A percentile compares a stretch with the other conserved stretches of the same genome.
Evolutionary conservation across 139 green algal species (phyloP).

Genomic region (Axilococcus clingmanii): DNA sequence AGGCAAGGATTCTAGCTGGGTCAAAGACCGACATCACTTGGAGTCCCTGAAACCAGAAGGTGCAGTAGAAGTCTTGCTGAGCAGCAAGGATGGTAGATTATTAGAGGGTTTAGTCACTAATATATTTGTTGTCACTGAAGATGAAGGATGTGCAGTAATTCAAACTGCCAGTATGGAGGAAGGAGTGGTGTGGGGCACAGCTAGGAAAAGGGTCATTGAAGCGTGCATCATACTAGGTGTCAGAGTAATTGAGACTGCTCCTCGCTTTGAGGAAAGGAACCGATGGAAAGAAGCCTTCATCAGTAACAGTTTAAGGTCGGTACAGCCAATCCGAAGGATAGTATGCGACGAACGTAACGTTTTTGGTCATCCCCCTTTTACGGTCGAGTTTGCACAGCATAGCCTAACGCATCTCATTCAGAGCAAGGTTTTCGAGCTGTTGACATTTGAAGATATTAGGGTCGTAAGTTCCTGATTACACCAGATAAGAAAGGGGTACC

Average conservation of each 20-base stretch:
- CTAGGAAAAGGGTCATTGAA: constrained; percentile 22
- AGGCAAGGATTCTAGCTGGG: constrained; percentile 23
- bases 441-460: too few relatives aligned
- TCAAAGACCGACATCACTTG: constrained; percentile 7
- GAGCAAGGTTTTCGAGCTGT: too few relatives aligned
- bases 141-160: neutral
- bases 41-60: constrained; percentile 2
- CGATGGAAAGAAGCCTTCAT: constrained; percentile 42
- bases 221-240: constrained; percentile 18
- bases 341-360: constrained; percentile 5
- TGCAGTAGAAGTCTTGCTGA: constrained; percentile 29
- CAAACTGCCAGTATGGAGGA: neutral
- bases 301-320: constrained; percentile 25
- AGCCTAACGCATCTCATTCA: too few relatives aligned
- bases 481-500: too few relatives aligned
- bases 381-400: constrained; percentile 1
- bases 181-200: constrained; percentile 25
- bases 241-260: constrained; percentile 8
- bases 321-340: constrained; percentile 12
- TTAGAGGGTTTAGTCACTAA: constrained; percentile 44
- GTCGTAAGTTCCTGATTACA: too few relatives aligned
- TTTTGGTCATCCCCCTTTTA: constrained; percentile 1
- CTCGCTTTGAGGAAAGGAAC: neutral
- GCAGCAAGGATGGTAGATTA: constrained; percentile 14
- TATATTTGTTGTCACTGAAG: constrained; percentile 26